Percentiles rank a stretch among this genome's conserved stretches.
These are phyloP conservation scores for Apiotrichum porosum DNA, from an alignment of 1,284 basidiomycete genomes.

Conservation along the genomic window DNA sequence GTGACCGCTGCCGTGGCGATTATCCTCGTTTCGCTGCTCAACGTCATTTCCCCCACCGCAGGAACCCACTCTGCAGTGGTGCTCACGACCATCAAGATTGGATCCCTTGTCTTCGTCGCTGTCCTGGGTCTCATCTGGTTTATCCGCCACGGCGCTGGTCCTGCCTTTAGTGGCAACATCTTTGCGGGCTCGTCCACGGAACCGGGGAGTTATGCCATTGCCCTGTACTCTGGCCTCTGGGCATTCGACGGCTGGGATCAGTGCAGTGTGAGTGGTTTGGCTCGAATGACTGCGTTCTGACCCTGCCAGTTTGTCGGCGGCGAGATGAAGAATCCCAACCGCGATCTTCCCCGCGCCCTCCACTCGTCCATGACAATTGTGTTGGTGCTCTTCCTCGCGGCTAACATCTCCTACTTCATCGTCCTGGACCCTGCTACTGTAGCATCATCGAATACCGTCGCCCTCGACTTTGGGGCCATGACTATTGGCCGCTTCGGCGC, in stretches of 20 bases:
- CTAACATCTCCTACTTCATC: slow-evolving; percentile 87
- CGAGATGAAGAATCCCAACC: slow-evolving; percentile 77
- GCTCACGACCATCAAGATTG: slow-evolving; percentile 73
- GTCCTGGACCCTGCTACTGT: slow-evolving; percentile 72
- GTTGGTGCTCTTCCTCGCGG: slow-evolving; percentile 68
- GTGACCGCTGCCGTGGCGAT: slow-evolving; percentile 73
- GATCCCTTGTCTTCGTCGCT: slow-evolving; percentile 49
- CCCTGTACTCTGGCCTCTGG: slow-evolving; percentile 92
- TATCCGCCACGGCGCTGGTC: slow-evolving; percentile 38
- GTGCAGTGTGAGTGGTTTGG: slow-evolving; percentile 41
- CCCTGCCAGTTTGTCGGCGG: slow-evolving; percentile 76
- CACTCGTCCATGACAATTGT: slow-evolving; percentile 72
- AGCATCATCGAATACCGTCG: slow-evolving; percentile 71
- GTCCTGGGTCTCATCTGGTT: slow-evolving; percentile 48
- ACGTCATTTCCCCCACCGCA: slow-evolving; percentile 70
- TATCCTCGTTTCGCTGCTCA: slow-evolving; percentile 65
- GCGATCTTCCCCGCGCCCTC: slow-evolving; percentile 83
- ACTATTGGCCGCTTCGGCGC: slow-evolving; percentile 82
- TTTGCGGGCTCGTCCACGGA: slow-evolving; percentile 72
- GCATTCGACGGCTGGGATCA: slow-evolving; percentile 83
- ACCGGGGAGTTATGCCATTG: slow-evolving; percentile 82
- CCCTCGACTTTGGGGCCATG: slow-evolving; percentile 84
- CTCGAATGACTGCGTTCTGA: neutral
- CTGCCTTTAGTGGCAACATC: slow-evolving; percentile 50
- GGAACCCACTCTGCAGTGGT: slow-evolving; percentile 78